Evolutionary conservation across 1,139 yeast species (phyloP), one percentile per base, ranked within the genome.

Genomic region (Debaryomyces singareniensis): DNA sequence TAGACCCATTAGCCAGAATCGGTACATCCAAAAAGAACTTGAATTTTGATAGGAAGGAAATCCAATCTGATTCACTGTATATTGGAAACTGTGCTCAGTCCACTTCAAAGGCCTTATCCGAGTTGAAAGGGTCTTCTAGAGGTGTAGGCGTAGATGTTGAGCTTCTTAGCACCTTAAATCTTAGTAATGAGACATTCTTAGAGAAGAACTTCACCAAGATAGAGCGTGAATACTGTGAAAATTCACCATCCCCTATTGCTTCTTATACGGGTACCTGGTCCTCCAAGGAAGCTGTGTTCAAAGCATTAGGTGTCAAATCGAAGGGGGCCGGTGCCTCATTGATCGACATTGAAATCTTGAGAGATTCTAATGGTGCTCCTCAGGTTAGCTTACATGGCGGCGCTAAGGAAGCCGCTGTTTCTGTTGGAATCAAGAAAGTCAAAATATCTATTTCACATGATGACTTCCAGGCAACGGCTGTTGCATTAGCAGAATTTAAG

Each of bases 251-350:
- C 44, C 84, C 94, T 33, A 85, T 78, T 54, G 87, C 97, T 13
- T 86, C 96, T 5, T 91, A 73, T 61, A 89, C 98, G 22, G 99
- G 99, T 32, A 83, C 95, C 29, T 91, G 99, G 99, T 85, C 96
- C 26, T 98, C 98, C 32, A 91, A 91, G 66, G 99, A 91, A 65
- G 98, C 99, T 24, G 96, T 87, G 25, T 91, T 91, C 78, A 91
- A 91, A 69, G 85, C 96, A 13, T 71, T 91, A 49, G 91, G 94
- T 39, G 94, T 86, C 39, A 73, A 76, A 51, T 80, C 97, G 27
- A 75, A 79, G 56, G 99, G 99, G 39, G 96, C 89, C 13, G 98
- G 97, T 40, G 97, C 98, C 32, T 70, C 95, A 29, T 71, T 91
- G 64, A 73, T 74, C 56, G 96, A 87, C 40, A 91, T 91, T 58